Evolutionary conservation across 495 filamentous ascomycete genomes (phyloP), one percentile per base, ranked within the genome.

Genomic region (Letharia lupina): DNA sequence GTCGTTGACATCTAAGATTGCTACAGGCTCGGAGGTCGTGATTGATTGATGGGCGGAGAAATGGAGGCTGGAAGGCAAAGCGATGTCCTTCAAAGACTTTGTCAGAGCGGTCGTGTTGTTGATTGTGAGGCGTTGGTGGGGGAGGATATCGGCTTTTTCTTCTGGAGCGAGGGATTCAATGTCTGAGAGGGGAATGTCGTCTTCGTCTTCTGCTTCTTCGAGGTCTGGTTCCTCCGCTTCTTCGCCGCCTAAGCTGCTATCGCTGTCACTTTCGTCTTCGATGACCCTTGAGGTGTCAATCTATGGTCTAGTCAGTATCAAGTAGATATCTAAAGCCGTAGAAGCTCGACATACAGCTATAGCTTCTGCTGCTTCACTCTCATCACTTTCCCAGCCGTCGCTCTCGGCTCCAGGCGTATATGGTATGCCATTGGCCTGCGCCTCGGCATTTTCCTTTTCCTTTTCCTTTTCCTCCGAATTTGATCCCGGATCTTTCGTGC

Each of bases 111-210:
- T 78, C 61, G 89, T 91, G 80, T 98, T 98, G 82, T 98, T 97
- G 79, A 97, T 97, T 56, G 92, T 97, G 68, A 96, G 87, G 69
- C 93, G 91, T 73, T 94, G 91, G 75, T 95, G 87, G 23, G 91
- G 89, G 61, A 94, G 82, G 11, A 96, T 78, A 70, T 96, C 93
- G 71, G 89, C 91, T 70, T 86, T 87, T 67, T 94, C 91, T 71
- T 90, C 89, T 35, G 87, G 88, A 44, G 87, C 85, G 31, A 96
- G 82, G 42, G 87, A 86, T 70, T 86, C 85, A 63, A 91, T 81
- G 73, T 96, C 91, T 44, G 91, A 93, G 54, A 96, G 82, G 10
- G 93, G 89, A 58, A 95, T 91, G 59, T 91, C 90, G 42, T 85
- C 82, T 40, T 87, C 85, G 71, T 81, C 81, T 61, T 74, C 73